Base-by-base conservation (phyloP, 768 basidiomycete species). In the Russula compacta region DNA sequence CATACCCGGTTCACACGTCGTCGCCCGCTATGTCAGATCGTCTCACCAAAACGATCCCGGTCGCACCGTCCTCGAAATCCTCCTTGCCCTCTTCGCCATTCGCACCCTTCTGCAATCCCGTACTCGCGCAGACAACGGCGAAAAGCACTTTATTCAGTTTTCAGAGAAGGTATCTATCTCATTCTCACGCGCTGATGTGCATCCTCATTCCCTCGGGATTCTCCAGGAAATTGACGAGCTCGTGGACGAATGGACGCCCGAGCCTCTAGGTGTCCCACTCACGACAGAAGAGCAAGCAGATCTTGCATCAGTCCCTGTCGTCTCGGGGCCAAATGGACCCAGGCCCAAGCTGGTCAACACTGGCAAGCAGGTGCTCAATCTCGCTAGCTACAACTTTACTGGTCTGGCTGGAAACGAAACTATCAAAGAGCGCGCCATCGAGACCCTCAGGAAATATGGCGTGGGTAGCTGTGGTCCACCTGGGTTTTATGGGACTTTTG, bases 11-110 rank as follows among this genome's bases (percentile, higher is more conserved):
- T 92, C 90, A 9, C 83, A 86, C 2, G 87, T 94, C 61, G 74
- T 92, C 64, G 82, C 89, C 64, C 89, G 95, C 67, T 97, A 97
- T 71, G 89, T 98, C 76, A 87, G 83, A 75, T 92, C 90, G 33
- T 95, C 92, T 0, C 95, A 99, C 73, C 89, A 91, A 73, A 89
- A 99, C 71, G 97, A 99, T 74, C 97, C 97, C 1, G 91, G 89
- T 36, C 80, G 97, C 56, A 93, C 92, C 0, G 67, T 98, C 9
- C 81, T 99, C 53, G 97, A 99, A 73, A 72, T 98, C 21, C 83
- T 95, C 53, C 82, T 99, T 39, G 71, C 94, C 56, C 77, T 91
- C 48, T 97, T 98, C 68, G 93, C 91, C 21, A 81, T 98, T 56
- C 77, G 92, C 58, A 98, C 95, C 0, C 76, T 98, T n/a, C 71